Evolutionary conservation across 805 yeast genomes (phyloP).

Genomic region (Lipomyces sp.): DNA sequence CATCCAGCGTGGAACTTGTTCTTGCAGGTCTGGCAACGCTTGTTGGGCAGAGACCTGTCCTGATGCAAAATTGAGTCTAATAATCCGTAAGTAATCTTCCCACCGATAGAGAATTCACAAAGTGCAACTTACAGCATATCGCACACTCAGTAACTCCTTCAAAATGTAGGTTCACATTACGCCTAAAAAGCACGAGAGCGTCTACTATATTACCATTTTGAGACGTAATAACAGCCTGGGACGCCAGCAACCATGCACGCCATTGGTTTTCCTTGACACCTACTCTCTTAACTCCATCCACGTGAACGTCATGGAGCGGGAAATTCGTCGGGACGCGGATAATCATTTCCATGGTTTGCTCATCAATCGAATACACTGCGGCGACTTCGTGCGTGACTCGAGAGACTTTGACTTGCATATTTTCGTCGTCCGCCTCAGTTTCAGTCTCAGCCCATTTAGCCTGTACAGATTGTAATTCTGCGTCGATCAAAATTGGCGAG

Average conservation of each 20-base stretch:
- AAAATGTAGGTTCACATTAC: constrained; percentile 81
- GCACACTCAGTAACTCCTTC: constrained; percentile 97
- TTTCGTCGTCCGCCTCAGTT: constrained; percentile 45
- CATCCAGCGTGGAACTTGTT: constrained; percentile 96
- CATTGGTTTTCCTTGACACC: constrained; percentile 92
- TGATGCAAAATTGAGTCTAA: constrained; percentile 77
- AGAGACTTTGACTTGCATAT: constrained; percentile 63
- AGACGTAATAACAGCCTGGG: constrained; percentile 77
- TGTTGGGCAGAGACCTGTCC: constrained; percentile 88
- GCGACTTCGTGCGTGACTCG: constrained; percentile 67
- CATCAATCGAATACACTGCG: constrained; percentile 79
- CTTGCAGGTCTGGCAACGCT: constrained; percentile 84
- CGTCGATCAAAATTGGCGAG: constrained; percentile 65
- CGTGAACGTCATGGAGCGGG: constrained; percentile 76
- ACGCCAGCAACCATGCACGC: constrained; percentile 93
- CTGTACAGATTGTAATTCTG: constrained; percentile 60
- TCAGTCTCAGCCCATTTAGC: constrained; percentile 44
- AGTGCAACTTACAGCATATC: constrained; percentile 62
- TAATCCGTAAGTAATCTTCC: neutral
- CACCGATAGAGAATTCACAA: neutral
- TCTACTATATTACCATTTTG: constrained; percentile 59
- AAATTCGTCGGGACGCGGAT: constrained; percentile 73
- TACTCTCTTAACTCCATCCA: constrained; percentile 75
- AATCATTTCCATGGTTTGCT: constrained; percentile 79
- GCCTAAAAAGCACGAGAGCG: constrained; percentile 68